Evolutionary conservation across 1,284 basidiomycete genomes (phyloP), one percentile per base, ranked within the genome.

Genomic region (Pulveroboletus sp.): DNA sequence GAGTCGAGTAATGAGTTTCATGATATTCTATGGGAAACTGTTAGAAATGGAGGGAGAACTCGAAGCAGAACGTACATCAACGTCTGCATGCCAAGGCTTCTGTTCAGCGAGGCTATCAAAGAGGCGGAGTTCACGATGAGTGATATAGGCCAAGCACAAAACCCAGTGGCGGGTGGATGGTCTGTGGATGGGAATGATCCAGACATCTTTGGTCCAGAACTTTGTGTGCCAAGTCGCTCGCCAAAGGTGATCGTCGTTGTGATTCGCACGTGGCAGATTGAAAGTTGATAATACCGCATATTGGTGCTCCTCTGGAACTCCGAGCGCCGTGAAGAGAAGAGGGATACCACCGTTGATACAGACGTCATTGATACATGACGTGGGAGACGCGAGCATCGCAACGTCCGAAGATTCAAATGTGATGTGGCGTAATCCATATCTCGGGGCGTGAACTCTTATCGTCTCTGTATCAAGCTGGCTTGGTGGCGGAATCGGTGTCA

Each of bases 131-230:
- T 29, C 29, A 29, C 29, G 6, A 7, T 29, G 29, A 9, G 29
- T 29, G 29, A 29, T 29, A 9, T 29, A 3, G 40, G 35, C 49
- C 16, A 60, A 6, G 8, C 60, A 62, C 12, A 61, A 17, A 2
- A 64, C 58, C 61, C 58, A 64, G 32, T 64, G 60, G 3, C 45
- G 32, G 6, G 36, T 7, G 33, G 37, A 26, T 16, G 49, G 48
- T 0, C 26, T 9, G 19, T 62, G 53, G 9, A 62, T 58, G 3
- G 56, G 61, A 29, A 29, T 29, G 29, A 29, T 29, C 29, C 29
- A 29, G 29, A 29, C 10, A 2, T 29, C 29, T 29, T 29, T 59
- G 1, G 40, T 44, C 57, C 59, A 65, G 37, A 59, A 63, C 21
- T 21, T 15, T 0, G 26, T 61, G 41, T 54, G 53, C 29, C 8